Percentiles rank a stretch among this genome's conserved stretches.
Conservation (phyloP, 495 filamentous ascomycete genomes). For the Aspergillus biplanus region DNA sequence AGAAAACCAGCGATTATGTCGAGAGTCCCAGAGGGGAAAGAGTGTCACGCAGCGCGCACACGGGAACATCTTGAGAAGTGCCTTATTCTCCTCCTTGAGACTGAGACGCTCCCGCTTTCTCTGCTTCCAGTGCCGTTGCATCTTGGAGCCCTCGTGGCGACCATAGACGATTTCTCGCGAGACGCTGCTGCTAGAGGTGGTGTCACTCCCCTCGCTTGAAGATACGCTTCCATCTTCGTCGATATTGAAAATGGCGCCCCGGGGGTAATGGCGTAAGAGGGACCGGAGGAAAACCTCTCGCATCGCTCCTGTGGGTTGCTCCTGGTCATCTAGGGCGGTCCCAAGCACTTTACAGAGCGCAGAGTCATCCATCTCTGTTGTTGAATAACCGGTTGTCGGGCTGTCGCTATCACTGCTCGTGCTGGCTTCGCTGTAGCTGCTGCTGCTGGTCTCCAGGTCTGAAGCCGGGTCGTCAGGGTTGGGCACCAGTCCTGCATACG, state of each 20-base stretch:
- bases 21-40: conserved; percentile 60
- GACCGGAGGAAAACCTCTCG: conserved; percentile 14
- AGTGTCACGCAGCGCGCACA: conserved; percentile 16
- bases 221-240: conserved; percentile 39
- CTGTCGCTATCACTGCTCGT: neutral
- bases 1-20: conserved; percentile 60
- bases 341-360: conserved; percentile 12
- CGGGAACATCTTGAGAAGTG: conserved; percentile 13
- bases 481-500: conserved; percentile 11
- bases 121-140: conserved; percentile 43
- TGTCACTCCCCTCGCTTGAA: conserved; percentile 21
- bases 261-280: conserved; percentile 51
- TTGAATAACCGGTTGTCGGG: neutral
- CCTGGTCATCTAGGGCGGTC: neutral
- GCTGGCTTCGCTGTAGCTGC: conserved; percentile 6
- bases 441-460: conserved; percentile 11
- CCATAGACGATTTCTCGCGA: conserved; percentile 15
- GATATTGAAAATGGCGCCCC: conserved; percentile 60
- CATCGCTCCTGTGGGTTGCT: conserved; percentile 9
- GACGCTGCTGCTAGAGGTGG: conserved; percentile 1
- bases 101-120: conserved; percentile 22
- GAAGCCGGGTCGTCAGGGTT: conserved; percentile 3
- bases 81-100: conserved; percentile 11
- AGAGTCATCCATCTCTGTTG: conserved; percentile 7
- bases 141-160: conserved; percentile 6